Evolutionary conservation across 768 basidiomycete species (phyloP), one percentile per base, ranked within the genome.

Genomic region (Paxillus ammoniavirescens): DNA sequence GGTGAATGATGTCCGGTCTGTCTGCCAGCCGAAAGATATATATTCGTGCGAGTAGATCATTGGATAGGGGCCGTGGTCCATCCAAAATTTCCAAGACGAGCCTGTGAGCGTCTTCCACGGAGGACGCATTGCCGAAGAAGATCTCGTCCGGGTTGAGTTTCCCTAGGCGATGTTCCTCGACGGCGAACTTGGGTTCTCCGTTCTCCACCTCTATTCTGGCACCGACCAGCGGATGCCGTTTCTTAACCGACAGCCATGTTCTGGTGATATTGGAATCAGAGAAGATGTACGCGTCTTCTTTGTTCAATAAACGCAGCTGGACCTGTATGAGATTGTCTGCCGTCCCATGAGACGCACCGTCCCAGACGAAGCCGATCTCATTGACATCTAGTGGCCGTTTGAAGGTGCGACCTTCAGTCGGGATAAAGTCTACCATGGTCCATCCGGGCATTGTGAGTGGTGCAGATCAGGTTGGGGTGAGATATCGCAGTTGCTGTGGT

Each of bases 181-280:
- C 72, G 18, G 75, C 61, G 53, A 84, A 82, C 8, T 62, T 57
- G 18, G 57, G 57, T 10, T 68, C 57, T 46, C 61, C 50, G 13
- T 33, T 7, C 9, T 3, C 9, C 42, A 70, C 67, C 43, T 71
- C 67, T n/a, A 82, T 57, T 5, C 52, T 65, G 6, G 77, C 73
- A 4, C 73, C 79, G 12, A 80, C 75, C 4, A 85, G 69, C 2
- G 83, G 83, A 54, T 71, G 82, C 33, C 69, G 73, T 26, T 65
- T 67, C 63, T 84, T 84, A 18, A 80, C 63, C 10, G 72, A 61
- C 18, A 67, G 28, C 82, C 82, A 86, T 2, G 78, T 71, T 28
- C 66, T 64, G 1, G 43, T 33, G 37, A 84, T 59, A 53, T 77
- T 81, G 10, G 59, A 58, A 6, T 63, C 51, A 12, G 65, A 61